phyloP scores from a whole-genome alignment of 2,329 filamentous ascomycete species.

The Cercospora sp. region DNA sequence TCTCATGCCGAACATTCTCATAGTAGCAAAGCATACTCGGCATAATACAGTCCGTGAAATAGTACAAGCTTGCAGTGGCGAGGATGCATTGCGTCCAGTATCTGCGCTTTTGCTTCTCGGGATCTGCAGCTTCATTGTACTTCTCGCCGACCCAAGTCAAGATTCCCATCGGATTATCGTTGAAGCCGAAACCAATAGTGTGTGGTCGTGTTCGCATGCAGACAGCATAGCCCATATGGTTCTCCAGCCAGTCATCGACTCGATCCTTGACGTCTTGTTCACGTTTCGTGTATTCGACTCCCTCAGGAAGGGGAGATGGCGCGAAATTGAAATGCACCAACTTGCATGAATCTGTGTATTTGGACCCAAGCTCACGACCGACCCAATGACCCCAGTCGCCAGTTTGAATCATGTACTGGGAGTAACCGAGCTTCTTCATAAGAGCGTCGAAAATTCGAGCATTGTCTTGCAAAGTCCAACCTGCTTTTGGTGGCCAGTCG shows the following conservation, averaged over 20 bases:
- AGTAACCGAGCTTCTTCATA: slow-evolving; percentile 46
- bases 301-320: slow-evolving; percentile 40
- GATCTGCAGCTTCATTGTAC: slow-evolving; percentile 43
- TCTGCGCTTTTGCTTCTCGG: slow-evolving; percentile 37
- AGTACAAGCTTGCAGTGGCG: slow-evolving; percentile 40
- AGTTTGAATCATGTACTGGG: slow-evolving; percentile 41
- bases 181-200: slow-evolving; percentile 46
- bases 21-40: slow-evolving; percentile 43
- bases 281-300: slow-evolving; percentile 36
- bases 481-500: slow-evolving; percentile 32
- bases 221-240: slow-evolving; percentile 45
- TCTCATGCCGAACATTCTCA: slow-evolving; percentile 43
- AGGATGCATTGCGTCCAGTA: slow-evolving; percentile 39
- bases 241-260: slow-evolving; percentile 42
- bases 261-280: slow-evolving; percentile 38
- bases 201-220: slow-evolving; percentile 42
- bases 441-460: slow-evolving; percentile 42
- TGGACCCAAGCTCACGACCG: slow-evolving; percentile 41
- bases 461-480: slow-evolving; percentile 42
- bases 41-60: slow-evolving; percentile 43
- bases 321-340: slow-evolving; percentile 47
- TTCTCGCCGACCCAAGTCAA: slow-evolving; percentile 49
- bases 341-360: slow-evolving; percentile 41
- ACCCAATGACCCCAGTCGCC: slow-evolving; percentile 48
- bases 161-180: slow-evolving; percentile 48